These are phyloP conservation scores for Globisporangium takayamanum DNA, from an alignment of 352 stramenopile genomes.

Conservation along the genomic window DNA sequence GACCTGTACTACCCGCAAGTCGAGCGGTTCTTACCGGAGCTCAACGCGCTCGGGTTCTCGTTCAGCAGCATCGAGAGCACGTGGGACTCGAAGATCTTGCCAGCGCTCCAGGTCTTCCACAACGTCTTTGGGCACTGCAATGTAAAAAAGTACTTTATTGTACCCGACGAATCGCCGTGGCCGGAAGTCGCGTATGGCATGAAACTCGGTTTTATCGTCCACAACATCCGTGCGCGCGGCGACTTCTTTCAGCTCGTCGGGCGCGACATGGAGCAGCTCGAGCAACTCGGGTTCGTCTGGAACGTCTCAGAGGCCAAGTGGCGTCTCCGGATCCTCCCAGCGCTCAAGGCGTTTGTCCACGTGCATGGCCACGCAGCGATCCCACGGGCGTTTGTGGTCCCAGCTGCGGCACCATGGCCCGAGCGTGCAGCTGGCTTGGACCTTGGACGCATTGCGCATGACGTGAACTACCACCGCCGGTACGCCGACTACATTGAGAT, in stretches of 20 bases:
- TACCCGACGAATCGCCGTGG: constrained; percentile 32
- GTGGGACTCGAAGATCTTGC: constrained; percentile 48
- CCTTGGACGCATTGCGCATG: constrained; percentile 27
- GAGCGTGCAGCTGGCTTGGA: constrained; percentile 23
- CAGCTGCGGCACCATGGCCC: constrained; percentile 32
- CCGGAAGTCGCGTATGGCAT: constrained; percentile 25
- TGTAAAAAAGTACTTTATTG: constrained; percentile 30
- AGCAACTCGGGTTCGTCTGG: constrained; percentile 56
- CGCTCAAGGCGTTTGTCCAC: constrained; percentile 36
- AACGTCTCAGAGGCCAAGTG: constrained; percentile 37
- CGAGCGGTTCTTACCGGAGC: constrained; percentile 22
- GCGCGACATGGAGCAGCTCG: constrained; percentile 33
- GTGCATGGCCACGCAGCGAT: constrained; percentile 27
- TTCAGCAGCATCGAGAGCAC: constrained; percentile 38
- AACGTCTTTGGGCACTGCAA: constrained; percentile 35
- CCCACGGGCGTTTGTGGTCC: constrained; percentile 45
- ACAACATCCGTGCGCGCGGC: constrained; percentile 42
- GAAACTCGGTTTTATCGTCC: constrained; percentile 45
- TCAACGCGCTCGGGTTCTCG: constrained; percentile 42
- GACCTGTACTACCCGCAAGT: constrained; percentile 26
- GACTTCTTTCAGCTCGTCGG: constrained; percentile 45
- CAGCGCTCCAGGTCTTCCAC: constrained; percentile 37
- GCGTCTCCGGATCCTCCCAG: constrained; percentile 34
- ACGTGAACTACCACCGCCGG: constrained; percentile 15
- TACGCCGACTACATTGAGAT: constrained; percentile 51